Evolutionary conservation across 495 filamentous ascomycete species (phyloP).

Genomic region (Barbatosphaeria neglecta): DNA sequence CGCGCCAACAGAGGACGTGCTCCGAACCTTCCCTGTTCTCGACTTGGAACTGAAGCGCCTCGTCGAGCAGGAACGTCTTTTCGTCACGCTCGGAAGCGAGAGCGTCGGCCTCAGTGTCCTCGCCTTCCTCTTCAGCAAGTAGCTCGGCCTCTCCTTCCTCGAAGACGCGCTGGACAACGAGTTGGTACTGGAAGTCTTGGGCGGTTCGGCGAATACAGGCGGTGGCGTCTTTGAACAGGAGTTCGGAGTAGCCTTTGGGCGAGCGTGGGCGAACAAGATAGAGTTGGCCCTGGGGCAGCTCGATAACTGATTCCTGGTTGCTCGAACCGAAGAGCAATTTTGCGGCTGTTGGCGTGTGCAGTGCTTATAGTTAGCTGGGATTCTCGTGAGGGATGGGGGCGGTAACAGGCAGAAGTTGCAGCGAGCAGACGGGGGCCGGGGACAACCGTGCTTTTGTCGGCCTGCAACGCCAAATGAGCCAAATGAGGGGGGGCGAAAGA

Average conservation of each 20-base stretch:
- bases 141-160: conserved; percentile 94
- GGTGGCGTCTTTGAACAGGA: conserved; percentile 95
- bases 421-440: background rate
- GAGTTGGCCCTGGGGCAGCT: conserved; percentile 88
- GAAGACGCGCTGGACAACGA: conserved; percentile 89
- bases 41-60: conserved; percentile 75
- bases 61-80: conserved; percentile 90
- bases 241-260: conserved; percentile 92
- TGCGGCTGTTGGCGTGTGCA: conserved; percentile 48
- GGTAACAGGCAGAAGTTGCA: background rate
- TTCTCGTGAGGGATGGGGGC: too few relatives aligned
- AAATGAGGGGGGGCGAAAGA: too few relatives aligned
- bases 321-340: conserved; percentile 88
- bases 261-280: conserved; percentile 93
- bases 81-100: conserved; percentile 75
- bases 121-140: conserved; percentile 68
- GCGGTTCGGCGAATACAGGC: conserved; percentile 85
- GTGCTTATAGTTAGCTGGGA: conserved; percentile 4
- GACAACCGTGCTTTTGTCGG: too few relatives aligned
- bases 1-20: conserved; percentile 85
- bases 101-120: conserved; percentile 59
- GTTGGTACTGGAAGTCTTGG: conserved; percentile 91
- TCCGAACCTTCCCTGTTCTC: conserved; percentile 66
- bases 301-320: conserved; percentile 82
- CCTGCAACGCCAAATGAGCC: too few relatives aligned